A percentile compares a stretch with the other conserved stretches of the same genome.
These are phyloP conservation scores for Gardenia jasminoides DNA, from an alignment of 257 asterid genomes.

Conservation along the genomic window DNA sequence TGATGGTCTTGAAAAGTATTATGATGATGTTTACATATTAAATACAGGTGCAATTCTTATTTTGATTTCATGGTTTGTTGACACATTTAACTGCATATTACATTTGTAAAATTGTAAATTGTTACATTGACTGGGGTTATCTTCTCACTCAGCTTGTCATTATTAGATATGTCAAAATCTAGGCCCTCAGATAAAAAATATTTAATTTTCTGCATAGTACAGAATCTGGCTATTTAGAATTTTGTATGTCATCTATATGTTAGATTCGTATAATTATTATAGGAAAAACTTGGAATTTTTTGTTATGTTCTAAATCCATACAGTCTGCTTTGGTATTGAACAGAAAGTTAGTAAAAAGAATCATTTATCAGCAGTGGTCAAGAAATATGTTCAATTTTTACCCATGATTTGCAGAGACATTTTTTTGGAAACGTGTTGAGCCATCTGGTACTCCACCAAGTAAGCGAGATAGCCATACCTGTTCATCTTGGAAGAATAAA, in stretches of 20 bases:
- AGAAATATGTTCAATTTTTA: slow-evolving; percentile 16
- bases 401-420: slow-evolving; percentile 57
- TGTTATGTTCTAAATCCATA: background rate
- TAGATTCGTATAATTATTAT: background rate
- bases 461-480: slow-evolving; percentile 89
- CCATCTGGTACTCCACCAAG: slow-evolving; percentile 97
- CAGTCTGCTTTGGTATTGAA: background rate
- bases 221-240: background rate
- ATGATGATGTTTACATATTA: slow-evolving; percentile 86
- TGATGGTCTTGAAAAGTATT: slow-evolving; percentile 63
- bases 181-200: background rate
- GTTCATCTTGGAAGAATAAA: slow-evolving; percentile 91
- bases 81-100: background rate
- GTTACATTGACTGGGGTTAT: background rate
- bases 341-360: background rate
- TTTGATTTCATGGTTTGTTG: background rate
- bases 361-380: background rate
- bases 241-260: background rate
- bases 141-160: background rate
- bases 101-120: background rate
- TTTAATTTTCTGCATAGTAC: background rate
- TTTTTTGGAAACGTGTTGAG: slow-evolving; percentile 70
- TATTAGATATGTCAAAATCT: background rate
- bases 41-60: slow-evolving; percentile 59
- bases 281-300: background rate